Percentiles rank a stretch among this genome's conserved stretches.
phyloP scores from a whole-genome alignment of 805 yeast species.

The Saccharomycopsis sp. region DNA sequence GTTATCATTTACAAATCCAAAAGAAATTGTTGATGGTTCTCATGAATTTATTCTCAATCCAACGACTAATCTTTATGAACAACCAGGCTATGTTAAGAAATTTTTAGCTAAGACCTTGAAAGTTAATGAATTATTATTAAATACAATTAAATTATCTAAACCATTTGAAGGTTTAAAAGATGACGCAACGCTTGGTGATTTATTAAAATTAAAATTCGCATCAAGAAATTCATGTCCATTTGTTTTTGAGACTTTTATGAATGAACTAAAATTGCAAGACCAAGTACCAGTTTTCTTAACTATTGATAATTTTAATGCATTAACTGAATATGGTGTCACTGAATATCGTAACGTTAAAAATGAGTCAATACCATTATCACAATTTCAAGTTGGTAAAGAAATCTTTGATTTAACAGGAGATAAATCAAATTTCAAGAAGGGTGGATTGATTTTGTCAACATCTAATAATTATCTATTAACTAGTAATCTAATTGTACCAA shows the following conservation, averaged over 20 bases:
- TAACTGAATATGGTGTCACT: constrained; percentile 48
- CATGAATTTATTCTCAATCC: constrained; percentile 57
- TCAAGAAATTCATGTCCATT: constrained; percentile 4
- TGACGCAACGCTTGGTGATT: neutral
- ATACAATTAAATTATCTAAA: constrained; percentile 30
- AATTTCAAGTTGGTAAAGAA: constrained; percentile 57
- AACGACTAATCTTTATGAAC: constrained; percentile 47
- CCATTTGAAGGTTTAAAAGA: constrained; percentile 21
- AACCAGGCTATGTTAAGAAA: constrained; percentile 68
- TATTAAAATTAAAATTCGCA: constrained; percentile 3
- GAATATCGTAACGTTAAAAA: constrained; percentile 53
- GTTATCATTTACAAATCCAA: constrained; percentile 59
- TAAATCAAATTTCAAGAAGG: constrained; percentile 42
- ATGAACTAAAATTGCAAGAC: constrained; percentile 44
- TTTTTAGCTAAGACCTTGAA: constrained; percentile 46
- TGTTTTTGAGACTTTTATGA: constrained; percentile 12
- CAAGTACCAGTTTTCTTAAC: constrained; percentile 56
- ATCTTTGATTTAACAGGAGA: constrained; percentile 53
- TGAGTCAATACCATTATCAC: constrained; percentile 47
- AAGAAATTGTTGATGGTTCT: constrained; percentile 61
- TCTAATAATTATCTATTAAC: constrained; percentile 46
- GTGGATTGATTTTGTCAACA: constrained; percentile 61
- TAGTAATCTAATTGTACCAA: constrained; percentile 53
- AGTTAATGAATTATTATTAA: constrained; percentile 37
- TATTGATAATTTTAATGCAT: constrained; percentile 66